Evolutionary conservation across 345 rosid species (phyloP).

Genomic region (Ricinus communis): DNA sequence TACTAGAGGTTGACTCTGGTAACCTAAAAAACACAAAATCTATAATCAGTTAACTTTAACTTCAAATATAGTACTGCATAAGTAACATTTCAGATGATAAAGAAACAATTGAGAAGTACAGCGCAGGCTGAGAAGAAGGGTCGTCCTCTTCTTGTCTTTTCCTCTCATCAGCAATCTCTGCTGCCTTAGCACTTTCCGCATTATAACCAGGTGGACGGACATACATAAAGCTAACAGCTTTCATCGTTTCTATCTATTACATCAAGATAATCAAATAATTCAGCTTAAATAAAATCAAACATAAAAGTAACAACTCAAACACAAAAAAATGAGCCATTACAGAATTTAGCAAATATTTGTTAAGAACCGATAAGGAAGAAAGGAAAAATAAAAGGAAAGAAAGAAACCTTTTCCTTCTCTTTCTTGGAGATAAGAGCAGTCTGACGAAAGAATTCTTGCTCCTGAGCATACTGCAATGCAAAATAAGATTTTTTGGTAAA

Average conservation of each 20-base stretch:
- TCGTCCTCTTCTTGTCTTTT: constrained; percentile 36
- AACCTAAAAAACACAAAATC: constrained; percentile 36
- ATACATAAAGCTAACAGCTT: constrained; percentile 98
- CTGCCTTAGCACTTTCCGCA: constrained; percentile 97
- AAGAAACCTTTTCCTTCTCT: constrained; percentile 84
- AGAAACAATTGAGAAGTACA: constrained; percentile 27
- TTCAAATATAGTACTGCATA: neutral
- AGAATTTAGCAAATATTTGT: too few relatives aligned
- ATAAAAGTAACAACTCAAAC: neutral
- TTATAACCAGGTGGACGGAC: constrained; percentile 95
- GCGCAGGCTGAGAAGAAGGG: constrained; percentile 34
- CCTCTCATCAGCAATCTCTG: constrained; percentile 67
- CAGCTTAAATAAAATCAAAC: neutral
- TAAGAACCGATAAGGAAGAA: neutral
- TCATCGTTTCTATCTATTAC: constrained; percentile 74
- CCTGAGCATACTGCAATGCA: constrained; percentile 73
- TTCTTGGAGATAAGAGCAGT: constrained; percentile 86
- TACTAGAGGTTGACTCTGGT: constrained; percentile 25
- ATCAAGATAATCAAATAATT: neutral
- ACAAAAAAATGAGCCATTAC: neutral
- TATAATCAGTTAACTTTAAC: neutral
- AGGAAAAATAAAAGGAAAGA: too few relatives aligned
- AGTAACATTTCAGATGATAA: neutral
- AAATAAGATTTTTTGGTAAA: neutral
- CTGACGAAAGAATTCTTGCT: constrained; percentile 96